Conservation (phyloP, 257 asterid species). For the Osmanthus fragrans region DNA sequence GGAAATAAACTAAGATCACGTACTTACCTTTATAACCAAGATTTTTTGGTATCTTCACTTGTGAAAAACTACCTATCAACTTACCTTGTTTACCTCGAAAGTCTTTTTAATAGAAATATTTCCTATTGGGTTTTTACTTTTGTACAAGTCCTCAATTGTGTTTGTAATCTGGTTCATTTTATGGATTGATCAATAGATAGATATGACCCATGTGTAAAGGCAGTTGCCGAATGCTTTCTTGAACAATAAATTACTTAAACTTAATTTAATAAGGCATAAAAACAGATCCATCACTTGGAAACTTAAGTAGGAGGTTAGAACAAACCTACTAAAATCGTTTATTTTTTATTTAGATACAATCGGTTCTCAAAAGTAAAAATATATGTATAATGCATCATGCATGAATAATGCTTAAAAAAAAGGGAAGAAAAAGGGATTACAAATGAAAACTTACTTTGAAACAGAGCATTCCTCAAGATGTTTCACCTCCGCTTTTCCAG, state of each 20-base stretch:
- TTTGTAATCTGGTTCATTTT: background rate
- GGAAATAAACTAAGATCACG: no score
- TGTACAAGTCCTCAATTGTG: background rate
- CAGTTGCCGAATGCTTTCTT: background rate
- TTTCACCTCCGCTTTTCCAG: conserved; percentile 53
- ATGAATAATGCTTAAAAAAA: background rate
- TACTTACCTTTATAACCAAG: no score
- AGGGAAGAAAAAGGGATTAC: background rate
- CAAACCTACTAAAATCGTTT: background rate
- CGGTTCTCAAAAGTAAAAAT: background rate
- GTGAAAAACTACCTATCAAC: no score
- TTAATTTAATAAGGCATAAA: background rate
- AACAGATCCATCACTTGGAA: background rate
- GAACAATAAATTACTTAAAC: background rate
- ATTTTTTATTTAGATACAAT: background rate
- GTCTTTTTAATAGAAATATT: background rate
- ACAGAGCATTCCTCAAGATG: conserved; percentile 66
- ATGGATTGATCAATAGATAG: background rate
- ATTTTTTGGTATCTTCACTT: no score
- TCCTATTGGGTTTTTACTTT: background rate
- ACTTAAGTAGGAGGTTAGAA: background rate
- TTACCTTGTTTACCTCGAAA: no score
- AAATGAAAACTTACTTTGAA: conserved; percentile 41
- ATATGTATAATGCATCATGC: background rate
- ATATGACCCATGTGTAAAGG: background rate